Percentiles rank a stretch among this genome's conserved stretches.
Conservation (phyloP, 116 monocot genomes). For the Iris pallida region DNA sequence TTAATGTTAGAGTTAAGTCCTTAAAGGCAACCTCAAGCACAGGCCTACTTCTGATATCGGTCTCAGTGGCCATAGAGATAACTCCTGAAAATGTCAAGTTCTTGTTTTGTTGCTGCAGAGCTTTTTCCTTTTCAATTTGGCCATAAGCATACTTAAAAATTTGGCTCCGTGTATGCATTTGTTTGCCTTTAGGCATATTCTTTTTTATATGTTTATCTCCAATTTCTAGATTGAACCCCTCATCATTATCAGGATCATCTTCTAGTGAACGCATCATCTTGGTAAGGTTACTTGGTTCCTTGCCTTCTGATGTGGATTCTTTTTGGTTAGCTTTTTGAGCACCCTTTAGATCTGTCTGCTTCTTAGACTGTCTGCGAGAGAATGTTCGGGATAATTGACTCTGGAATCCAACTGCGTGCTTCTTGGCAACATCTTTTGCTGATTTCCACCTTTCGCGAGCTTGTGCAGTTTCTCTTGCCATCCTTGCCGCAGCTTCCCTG, state of each 20-base stretch:
- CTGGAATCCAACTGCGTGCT: conserved; percentile 34
- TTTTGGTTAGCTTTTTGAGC: conserved; percentile 4
- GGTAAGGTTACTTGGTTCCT: conserved; percentile 24
- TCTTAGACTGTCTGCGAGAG: conserved; percentile 30
- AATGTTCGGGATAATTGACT: conserved; percentile 39
- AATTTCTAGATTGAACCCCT: conserved; percentile 34
- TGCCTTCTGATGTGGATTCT: conserved; percentile 13
- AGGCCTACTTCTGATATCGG: conserved; percentile 33
- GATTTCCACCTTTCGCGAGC: conserved; percentile 56
- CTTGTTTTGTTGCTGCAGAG: conserved; percentile 37
- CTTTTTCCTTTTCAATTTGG: conserved; percentile 65
- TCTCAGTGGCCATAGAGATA: conserved; percentile 39
- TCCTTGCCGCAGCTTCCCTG: conserved; percentile 55
- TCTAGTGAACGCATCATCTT: conserved; percentile 41
- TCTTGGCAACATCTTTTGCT: conserved; percentile 51
- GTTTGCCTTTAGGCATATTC: conserved; percentile 31
- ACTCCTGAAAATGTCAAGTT: conserved; percentile 52
- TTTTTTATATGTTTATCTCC: conserved; percentile 43
- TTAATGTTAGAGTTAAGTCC: conserved; percentile 48
- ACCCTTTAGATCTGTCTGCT: conserved; percentile 5
- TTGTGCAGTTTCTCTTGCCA: conserved; percentile 43
- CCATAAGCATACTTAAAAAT: conserved; percentile 65
- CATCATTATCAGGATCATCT: conserved; percentile 23
- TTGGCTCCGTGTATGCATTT: conserved; percentile 43
- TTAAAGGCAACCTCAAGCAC: conserved; percentile 59